Base-by-base conservation (phyloP, 2,329 filamentous ascomycete genomes). In the Colletotrichum destructivum region DNA sequence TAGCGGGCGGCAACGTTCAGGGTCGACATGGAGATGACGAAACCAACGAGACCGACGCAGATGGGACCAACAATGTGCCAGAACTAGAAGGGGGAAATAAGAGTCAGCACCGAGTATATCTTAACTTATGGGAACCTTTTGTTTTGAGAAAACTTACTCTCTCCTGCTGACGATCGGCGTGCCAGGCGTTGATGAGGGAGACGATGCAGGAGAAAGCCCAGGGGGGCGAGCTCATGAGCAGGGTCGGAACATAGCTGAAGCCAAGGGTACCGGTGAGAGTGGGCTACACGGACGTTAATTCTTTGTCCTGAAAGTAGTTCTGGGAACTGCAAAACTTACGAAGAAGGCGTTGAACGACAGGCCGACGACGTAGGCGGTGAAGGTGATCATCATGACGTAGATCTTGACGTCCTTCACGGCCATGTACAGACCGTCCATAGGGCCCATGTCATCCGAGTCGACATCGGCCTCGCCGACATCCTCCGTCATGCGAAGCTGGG, bases 321-420 rank as follows among this genome's bases (percentile, higher is more conserved):
- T 7, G 51, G 9, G 21, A 12, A 60, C 23, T 1, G 13, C 7
- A 35, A 11, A 2, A 81, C 81, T 78, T 76, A 84, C 82, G 79
- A 90, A 90, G 78, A 89, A 91, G 51, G 87, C 87, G 74, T 89
- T 89, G 78, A 89, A 90, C 0, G 88, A 87, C 49, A 85, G 78
- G 3, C 89, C 89, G 7, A 90, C 84, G 9, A 91, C 88, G 72
- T 91, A 91, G 4, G 88, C 87, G 3, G 88, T 89, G 69, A 91
- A 88, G 1, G 88, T 89, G 8, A 91, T 66, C 85, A 90, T 90
- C 87, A 91, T 88, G 71, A 91, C 76, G 76, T 90, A 92, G 73
- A 91, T 89, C 82, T 91, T 91, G 74, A 81, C 18, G 73, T 92
- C 90, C 78, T 88, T 89, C 61, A 90, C 76, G 0, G 89, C 88